These are phyloP conservation scores for Trametes pubescens DNA, from an alignment of 1,284 basidiomycete genomes.

Conservation along the genomic window DNA sequence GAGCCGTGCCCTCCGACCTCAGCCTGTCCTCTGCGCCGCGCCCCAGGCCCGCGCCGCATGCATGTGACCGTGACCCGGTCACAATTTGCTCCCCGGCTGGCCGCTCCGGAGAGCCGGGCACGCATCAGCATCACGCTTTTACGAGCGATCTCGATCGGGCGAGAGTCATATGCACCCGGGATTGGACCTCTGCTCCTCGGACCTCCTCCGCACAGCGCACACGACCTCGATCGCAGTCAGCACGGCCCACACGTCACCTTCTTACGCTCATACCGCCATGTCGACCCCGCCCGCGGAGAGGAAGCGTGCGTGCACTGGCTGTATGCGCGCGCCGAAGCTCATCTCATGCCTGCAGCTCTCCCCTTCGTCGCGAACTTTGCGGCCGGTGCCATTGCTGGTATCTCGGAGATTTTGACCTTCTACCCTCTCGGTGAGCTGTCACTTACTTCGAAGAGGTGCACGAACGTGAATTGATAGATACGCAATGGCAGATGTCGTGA, in stretches of 20 bases:
- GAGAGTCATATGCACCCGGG: conserved; percentile 13
- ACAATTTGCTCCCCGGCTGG: neutral
- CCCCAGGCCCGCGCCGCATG: neutral
- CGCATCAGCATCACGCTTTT: conserved; percentile 9
- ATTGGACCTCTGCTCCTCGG: neutral
- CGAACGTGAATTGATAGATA: neutral
- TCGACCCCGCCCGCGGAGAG: conserved; percentile 26
- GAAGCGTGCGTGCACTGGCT: conserved; percentile 27
- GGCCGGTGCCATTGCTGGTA: conserved; percentile 45
- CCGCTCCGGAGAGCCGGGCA: conserved; percentile 5
- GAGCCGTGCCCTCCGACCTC: conserved; percentile 20
- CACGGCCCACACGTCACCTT: neutral
- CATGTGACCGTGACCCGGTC: neutral
- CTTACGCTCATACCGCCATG: conserved; percentile 17
- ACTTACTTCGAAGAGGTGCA: neutral
- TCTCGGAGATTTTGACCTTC: conserved; percentile 91
- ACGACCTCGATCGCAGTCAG: conserved; percentile 14
- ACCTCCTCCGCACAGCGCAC: conserved; percentile 8
- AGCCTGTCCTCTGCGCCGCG: neutral
- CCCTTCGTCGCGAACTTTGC: conserved; percentile 46
- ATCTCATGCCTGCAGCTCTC: conserved; percentile 33
- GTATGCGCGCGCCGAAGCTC: conserved; percentile 3
- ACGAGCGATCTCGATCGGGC: conserved; percentile 9
- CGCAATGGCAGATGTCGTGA: conserved; percentile 43
- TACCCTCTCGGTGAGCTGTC: conserved; percentile 84